Conservation (phyloP, 176 grass and related monocot species). For the Hyparrhenia diplandra region DNA sequence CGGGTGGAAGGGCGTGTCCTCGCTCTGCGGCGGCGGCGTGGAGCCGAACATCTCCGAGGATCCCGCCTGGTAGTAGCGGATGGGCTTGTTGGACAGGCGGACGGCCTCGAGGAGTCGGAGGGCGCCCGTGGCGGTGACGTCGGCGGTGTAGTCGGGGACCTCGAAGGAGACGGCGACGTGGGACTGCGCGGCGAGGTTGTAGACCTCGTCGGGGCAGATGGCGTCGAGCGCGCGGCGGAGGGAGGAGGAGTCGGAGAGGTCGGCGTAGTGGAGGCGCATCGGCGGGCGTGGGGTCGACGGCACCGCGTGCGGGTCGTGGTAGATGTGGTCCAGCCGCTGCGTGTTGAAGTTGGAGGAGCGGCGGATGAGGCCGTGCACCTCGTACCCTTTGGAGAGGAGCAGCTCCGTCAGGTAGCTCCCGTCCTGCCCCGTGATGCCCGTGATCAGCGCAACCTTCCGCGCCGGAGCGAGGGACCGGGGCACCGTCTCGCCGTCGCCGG, state of each 20-base stretch:
- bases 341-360: slow-evolving; percentile 99
- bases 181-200: slow-evolving; percentile 97
- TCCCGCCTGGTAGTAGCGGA: slow-evolving; percentile 92
- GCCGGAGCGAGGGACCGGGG: slow-evolving; percentile 24
- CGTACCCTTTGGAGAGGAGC: slow-evolving; percentile 78
- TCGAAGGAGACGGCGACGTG: slow-evolving; percentile 96
- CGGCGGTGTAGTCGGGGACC: slow-evolving; percentile 92
- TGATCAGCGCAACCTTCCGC: slow-evolving; percentile 84
- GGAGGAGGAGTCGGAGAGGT: slow-evolving; percentile 91
- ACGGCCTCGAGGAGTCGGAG: slow-evolving; percentile 97
- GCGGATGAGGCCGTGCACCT: slow-evolving; percentile 96
- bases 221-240: slow-evolving; percentile 84
- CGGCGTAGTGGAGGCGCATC: slow-evolving; percentile 95
- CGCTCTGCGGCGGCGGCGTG: slow-evolving; percentile 87
- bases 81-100: slow-evolving; percentile 45
- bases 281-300: slow-evolving; percentile 51
- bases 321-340: slow-evolving; percentile 78
- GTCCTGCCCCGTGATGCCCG: slow-evolving; percentile 94
- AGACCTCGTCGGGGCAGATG: slow-evolving; percentile 93
- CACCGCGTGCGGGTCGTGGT: slow-evolving; percentile 84
- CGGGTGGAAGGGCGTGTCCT: slow-evolving; percentile 77
- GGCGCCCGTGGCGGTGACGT: slow-evolving; percentile 83
- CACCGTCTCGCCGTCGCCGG: neutral
- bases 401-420: slow-evolving; percentile 95
- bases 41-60: slow-evolving; percentile 99